Evolutionary conservation across 805 yeast species (phyloP).

Genomic region (Candida orba): DNA sequence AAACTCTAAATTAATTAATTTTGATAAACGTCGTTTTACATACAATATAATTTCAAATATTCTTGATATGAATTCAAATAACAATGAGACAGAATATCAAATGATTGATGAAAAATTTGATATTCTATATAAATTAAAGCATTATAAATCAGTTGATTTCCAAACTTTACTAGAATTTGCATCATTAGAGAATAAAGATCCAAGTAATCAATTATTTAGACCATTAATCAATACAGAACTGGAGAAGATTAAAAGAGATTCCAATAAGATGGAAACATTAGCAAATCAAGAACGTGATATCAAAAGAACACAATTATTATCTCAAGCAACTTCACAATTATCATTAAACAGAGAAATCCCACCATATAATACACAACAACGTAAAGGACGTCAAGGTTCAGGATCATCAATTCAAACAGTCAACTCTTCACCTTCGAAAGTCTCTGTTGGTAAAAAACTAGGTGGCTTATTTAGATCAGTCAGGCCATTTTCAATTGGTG

Average conservation of each 20-base stretch:
- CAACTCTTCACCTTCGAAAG: conserved; percentile 15
- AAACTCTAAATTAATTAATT: conserved; percentile 63
- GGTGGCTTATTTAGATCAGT: conserved; percentile 53
- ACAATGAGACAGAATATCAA: conserved; percentile 26
- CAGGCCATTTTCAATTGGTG: conserved; percentile 55
- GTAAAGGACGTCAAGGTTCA: conserved; percentile 15
- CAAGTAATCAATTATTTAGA: conserved; percentile 36
- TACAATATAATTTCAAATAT: conserved; percentile 55
- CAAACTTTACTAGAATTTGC: conserved; percentile 37
- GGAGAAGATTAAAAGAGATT: conserved; percentile 47
- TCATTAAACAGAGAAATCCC: conserved; percentile 9
- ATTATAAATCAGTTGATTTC: conserved; percentile 26
- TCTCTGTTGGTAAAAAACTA: conserved; percentile 35
- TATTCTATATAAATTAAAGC: conserved; percentile 39
- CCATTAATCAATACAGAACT: conserved; percentile 41
- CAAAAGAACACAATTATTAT: conserved; percentile 25
- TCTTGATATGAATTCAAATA: conserved; percentile 32
- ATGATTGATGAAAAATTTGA: conserved; percentile 34
- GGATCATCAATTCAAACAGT: conserved; percentile 6
- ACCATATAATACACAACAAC: conserved; percentile 12
- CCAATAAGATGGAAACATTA: conserved; percentile 34
- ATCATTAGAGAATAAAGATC: conserved; percentile 34
- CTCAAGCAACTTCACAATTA: conserved; percentile 23
- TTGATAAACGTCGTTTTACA: conserved; percentile 73
- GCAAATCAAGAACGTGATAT: conserved; percentile 30